Conservation (phyloP, 805 yeast species). For the Saccharomyces paradoxus region DNA sequence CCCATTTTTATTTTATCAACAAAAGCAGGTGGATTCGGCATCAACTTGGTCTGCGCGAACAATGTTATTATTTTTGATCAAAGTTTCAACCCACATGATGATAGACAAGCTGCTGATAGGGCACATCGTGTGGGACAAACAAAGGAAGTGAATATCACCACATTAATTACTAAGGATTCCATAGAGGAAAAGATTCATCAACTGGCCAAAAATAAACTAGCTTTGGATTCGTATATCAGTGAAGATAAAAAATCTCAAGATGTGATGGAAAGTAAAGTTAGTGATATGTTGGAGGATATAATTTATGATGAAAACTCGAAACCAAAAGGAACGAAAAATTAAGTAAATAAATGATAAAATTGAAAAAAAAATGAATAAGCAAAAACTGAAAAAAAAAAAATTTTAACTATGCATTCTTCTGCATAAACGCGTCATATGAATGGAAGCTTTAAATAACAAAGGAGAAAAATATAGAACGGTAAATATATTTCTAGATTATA, state of each 20-base stretch:
- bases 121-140: constrained; percentile 97
- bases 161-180: constrained; percentile 63
- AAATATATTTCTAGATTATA: neutral
- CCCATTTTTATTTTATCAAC: constrained; percentile 87
- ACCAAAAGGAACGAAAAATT: neutral
- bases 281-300: constrained; percentile 38
- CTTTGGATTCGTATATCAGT: constrained; percentile 54
- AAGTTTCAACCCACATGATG: constrained; percentile 96
- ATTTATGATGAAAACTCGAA: constrained; percentile 20
- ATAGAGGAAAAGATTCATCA: constrained; percentile 85
- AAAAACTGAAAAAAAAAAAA: neutral
- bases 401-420: too few species aligned
- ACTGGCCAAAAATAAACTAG: constrained; percentile 84
- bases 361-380: neutral
- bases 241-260: constrained; percentile 35
- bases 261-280: constrained; percentile 43
- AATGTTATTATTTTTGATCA: constrained; percentile 87
- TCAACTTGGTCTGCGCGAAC: constrained; percentile 91
- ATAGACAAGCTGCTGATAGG: constrained; percentile 96
- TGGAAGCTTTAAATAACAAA: neutral
- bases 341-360: neutral
- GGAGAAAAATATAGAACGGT: neutral
- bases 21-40: constrained; percentile 98
- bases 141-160: constrained; percentile 68
- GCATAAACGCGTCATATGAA: neutral